phyloP scores from a whole-genome alignment of 306 rosid genomes.

The Vigna nakashimae region DNA sequence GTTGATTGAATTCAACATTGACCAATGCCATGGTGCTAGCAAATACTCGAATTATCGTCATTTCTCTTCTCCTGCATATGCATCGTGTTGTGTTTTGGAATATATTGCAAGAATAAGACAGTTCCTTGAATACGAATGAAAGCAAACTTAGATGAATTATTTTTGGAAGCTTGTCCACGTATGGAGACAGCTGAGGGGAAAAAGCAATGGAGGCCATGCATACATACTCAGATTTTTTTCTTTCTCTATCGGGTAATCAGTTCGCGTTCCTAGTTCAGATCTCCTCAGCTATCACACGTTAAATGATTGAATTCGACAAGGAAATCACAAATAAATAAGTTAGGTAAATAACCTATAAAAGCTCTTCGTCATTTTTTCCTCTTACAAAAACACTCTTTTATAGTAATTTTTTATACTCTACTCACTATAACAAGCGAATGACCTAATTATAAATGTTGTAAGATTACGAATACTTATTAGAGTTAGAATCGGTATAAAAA shows the following conservation, averaged over 20 bases:
- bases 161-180: constrained; percentile 27
- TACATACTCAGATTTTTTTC: not conserved
- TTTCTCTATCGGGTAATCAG: not conserved
- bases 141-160: not conserved
- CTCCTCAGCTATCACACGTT: not conserved
- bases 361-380: not conserved
- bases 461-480: rapidly evolving
- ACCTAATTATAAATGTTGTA: too few species aligned
- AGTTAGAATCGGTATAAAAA: too few species aligned
- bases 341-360: not conserved
- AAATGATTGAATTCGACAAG: not conserved
- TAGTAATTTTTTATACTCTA: too few species aligned
- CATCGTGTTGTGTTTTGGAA: not conserved
- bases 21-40: constrained; percentile 45
- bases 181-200: not conserved
- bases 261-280: not conserved
- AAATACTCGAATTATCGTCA: constrained; percentile 31
- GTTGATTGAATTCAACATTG: constrained; percentile 50
- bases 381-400: too few species aligned
- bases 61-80: not conserved
- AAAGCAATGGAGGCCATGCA: not conserved
- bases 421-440: too few species aligned
- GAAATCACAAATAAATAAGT: not conserved
- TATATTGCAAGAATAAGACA: constrained; percentile 20
- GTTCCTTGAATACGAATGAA: not conserved